Evolutionary conservation across 305 asterid genomes (phyloP).

Genomic region (Solanum chacoense): DNA sequence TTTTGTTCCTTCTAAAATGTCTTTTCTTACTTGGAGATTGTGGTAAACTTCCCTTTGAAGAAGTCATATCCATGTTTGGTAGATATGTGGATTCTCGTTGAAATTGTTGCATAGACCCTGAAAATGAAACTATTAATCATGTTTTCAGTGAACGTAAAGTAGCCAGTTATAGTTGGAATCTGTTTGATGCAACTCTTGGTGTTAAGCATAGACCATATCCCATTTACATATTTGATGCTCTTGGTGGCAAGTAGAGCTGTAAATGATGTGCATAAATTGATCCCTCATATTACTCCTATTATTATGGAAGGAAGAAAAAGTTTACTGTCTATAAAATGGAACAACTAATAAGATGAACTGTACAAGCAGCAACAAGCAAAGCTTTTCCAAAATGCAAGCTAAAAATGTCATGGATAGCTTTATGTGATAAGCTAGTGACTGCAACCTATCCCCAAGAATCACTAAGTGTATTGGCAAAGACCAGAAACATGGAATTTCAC

Average conservation of each 20-base stretch:
- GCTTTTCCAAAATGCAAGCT: background rate
- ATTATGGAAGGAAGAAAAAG: background rate
- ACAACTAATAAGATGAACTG: background rate
- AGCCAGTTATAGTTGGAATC: background rate
- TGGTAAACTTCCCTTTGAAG: background rate
- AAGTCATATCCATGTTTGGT: background rate
- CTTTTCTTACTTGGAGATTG: background rate
- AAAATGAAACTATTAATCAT: background rate
- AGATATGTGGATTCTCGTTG: background rate
- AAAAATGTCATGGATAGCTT: background rate
- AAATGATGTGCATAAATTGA: background rate
- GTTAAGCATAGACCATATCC: background rate
- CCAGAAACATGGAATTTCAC: background rate
- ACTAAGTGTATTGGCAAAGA: background rate
- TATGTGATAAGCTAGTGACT: background rate
- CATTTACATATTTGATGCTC: background rate
- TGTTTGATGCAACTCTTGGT: background rate
- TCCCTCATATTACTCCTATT: background rate
- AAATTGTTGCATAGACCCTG: background rate
- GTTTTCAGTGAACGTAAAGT: background rate
- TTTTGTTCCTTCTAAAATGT: background rate
- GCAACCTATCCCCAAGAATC: background rate
- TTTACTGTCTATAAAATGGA: background rate
- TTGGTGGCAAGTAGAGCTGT: background rate
- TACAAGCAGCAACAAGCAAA: background rate